Percentiles rank a stretch among this genome's conserved stretches.
These are phyloP conservation scores for Karstenula rhodostoma DNA, from an alignment of 2,329 filamentous ascomycete species.

Conservation along the genomic window DNA sequence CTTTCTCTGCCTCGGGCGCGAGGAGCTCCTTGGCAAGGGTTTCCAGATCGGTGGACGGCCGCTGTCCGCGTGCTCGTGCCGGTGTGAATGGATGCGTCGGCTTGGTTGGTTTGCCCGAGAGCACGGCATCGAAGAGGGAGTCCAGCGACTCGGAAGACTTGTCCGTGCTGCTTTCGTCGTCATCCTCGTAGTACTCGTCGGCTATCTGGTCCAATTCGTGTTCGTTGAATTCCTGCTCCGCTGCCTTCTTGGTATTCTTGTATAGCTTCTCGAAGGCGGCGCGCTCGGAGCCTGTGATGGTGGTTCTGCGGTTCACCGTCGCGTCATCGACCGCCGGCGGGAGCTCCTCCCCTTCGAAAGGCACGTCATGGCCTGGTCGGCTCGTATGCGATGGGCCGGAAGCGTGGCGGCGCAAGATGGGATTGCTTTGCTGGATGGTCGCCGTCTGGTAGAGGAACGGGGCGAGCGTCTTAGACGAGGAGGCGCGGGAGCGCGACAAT, in stretches of 20 bases:
- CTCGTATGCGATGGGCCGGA: conserved; percentile 24
- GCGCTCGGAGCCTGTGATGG: conserved; percentile 47
- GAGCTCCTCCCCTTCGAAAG: conserved; percentile 59
- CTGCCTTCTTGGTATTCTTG: conserved; percentile 34
- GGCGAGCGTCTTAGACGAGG: conserved; percentile 56
- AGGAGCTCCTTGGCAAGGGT: conserved; percentile 28
- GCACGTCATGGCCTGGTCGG: conserved; percentile 54
- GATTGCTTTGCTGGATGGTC: conserved; percentile 60
- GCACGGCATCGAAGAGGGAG: conserved; percentile 40
- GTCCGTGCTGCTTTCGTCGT: conserved; percentile 28
- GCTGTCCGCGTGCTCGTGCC: conserved; percentile 9
- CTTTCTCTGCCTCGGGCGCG: conserved; percentile 16
- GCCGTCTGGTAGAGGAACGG: conserved; percentile 78
- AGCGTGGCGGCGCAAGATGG: conserved; percentile 31
- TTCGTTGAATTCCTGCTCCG: conserved; percentile 18
- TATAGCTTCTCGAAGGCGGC: conserved; percentile 47
- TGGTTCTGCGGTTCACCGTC: conserved; percentile 35
- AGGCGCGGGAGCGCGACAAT: conserved; percentile 39
- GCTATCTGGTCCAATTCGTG: conserved; percentile 39
- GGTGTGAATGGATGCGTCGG: conserved; percentile 1
- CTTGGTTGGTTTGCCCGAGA: conserved; percentile 24
- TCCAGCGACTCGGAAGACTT: conserved; percentile 17
- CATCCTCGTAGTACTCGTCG: conserved; percentile 43
- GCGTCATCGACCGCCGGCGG: conserved; percentile 30
- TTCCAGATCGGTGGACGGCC: conserved; percentile 19